Evolutionary conservation across 2,329 filamentous ascomycete species (phyloP).

Genomic region (Fusarium proliferatum): DNA sequence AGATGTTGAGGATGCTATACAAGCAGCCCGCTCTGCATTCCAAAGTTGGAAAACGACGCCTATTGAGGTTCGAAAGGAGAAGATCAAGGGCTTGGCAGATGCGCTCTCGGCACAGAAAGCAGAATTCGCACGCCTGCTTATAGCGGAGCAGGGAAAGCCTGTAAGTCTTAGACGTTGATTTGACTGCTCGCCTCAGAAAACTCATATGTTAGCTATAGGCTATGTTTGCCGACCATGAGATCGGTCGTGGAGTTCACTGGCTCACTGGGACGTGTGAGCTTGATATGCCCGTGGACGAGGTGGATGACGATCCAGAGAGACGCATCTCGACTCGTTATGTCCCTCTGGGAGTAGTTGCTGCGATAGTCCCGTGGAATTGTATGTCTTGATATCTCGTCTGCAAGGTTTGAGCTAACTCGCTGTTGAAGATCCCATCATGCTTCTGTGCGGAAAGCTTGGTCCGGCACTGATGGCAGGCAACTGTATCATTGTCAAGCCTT

Average conservation of each 20-base stretch:
- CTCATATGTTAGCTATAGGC: not conserved
- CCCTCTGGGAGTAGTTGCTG: not conserved
- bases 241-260: not conserved
- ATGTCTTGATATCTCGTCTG: not conserved
- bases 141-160: not conserved
- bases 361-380: conserved; percentile 7
- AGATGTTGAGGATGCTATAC: not conserved
- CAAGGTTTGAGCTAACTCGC: not conserved
- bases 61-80: not conserved
- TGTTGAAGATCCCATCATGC: conserved; percentile 1
- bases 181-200: rapidly evolving
- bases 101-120: not conserved
- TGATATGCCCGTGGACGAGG: not conserved
- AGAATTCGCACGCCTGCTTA: not conserved
- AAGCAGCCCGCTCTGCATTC: not conserved
- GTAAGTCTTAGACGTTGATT: not conserved
- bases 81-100: not conserved
- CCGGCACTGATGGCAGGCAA: conserved; percentile 62
- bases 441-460: conserved; percentile 1
- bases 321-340: not conserved
- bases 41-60: not conserved
- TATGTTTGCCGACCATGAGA: not conserved
- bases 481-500: conserved; percentile 65
- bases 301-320: not conserved
- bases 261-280: not conserved